Conservation (phyloP, 441 rosid species). For the Bruguiera hainesii region DNA sequence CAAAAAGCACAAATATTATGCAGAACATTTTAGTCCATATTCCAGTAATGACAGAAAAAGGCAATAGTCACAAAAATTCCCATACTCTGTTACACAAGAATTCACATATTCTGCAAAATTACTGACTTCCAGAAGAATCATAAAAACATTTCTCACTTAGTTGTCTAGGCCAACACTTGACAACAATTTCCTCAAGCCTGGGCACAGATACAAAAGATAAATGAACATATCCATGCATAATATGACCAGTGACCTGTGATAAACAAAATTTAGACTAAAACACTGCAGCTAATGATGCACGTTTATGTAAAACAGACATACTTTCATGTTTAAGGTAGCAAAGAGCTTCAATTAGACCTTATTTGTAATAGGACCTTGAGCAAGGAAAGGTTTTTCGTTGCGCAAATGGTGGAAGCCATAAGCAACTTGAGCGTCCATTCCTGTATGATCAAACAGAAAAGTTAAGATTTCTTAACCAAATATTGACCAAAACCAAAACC, state of each 20-base stretch:
- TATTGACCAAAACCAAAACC: background rate
- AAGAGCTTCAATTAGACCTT: conserved; percentile 45
- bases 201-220: no score
- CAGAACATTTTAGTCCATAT: no score
- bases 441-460: conserved; percentile 34
- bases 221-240: no score
- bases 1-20: background rate
- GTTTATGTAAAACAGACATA: background rate
- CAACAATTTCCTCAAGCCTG: no score
- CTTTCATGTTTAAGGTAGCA: background rate
- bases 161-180: no score
- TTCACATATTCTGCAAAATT: no score
- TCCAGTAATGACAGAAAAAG: no score
- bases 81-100: no score
- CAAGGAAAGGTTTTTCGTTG: conserved; percentile 88
- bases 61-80: no score
- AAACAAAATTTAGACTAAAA: background rate
- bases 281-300: background rate
- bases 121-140: no score
- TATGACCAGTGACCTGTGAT: no score
- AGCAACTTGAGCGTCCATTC: conserved; percentile 99
- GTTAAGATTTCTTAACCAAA: conserved; percentile 8
- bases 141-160: no score
- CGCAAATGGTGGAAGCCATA: conserved; percentile 95
- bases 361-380: conserved; percentile 87